phyloP scores from a whole-genome alignment of 371 early-diverging fungal species.

The Apophysomyces elegans region DNA sequence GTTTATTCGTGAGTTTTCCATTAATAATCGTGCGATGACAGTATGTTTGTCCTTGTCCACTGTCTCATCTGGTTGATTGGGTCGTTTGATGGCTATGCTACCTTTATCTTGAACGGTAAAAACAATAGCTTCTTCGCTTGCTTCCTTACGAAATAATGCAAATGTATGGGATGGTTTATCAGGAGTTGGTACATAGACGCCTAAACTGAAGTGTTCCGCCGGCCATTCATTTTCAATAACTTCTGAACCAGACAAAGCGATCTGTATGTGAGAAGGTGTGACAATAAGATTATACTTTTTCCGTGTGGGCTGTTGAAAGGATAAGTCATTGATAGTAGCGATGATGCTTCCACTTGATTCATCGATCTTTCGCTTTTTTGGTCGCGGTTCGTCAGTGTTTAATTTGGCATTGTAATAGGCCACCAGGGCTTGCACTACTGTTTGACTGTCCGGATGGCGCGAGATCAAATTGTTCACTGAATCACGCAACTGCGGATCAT shows the following conservation, averaged over 20 bases:
- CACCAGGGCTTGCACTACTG: constrained; percentile 39
- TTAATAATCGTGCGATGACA: constrained; percentile 22
- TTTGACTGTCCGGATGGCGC: constrained; percentile 30
- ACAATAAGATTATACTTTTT: constrained; percentile 40
- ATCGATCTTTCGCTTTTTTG: constrained; percentile 35
- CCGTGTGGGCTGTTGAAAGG: constrained; percentile 42
- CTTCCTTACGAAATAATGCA: constrained; percentile 29
- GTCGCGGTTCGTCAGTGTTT: constrained; percentile 26
- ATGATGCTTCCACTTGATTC: constrained; percentile 17
- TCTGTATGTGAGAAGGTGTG: constrained; percentile 26
- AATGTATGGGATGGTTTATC: constrained; percentile 49
- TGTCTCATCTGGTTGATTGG: constrained; percentile 2
- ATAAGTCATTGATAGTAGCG: constrained; percentile 31
- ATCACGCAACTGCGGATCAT: constrained; percentile 35
- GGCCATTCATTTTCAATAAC: constrained; percentile 26
- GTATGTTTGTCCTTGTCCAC: constrained; percentile 22
- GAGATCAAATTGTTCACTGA: constrained; percentile 36
- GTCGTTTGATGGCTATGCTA: constrained; percentile 16
- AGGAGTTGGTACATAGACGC: constrained; percentile 53
- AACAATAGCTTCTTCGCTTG: constrained; percentile 40
- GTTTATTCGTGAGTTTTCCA: constrained; percentile 17
- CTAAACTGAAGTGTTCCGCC: constrained; percentile 29
- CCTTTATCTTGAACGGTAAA: constrained; percentile 46
- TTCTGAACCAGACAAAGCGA: constrained; percentile 31
- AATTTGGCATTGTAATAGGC: constrained; percentile 30